Conservation (phyloP, 345 rosid genomes). For the Euphorbia pulcherrima region DNA sequence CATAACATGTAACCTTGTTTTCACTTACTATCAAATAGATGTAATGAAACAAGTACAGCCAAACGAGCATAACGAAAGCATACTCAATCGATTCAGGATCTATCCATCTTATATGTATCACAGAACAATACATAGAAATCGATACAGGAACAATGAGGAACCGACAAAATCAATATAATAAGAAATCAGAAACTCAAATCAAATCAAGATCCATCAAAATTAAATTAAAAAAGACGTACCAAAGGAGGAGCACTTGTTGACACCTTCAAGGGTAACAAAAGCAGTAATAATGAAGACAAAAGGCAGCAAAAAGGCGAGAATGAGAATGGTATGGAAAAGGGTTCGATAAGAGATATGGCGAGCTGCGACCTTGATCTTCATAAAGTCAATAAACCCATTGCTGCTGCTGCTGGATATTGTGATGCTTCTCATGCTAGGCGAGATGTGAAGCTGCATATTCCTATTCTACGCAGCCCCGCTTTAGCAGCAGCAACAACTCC, state of each 20-base stretch:
- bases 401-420: constrained; percentile 80
- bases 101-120: neutral
- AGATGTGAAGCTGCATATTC: constrained; percentile 99
- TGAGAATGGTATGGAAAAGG: constrained; percentile 89
- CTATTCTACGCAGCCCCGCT: constrained; percentile 61
- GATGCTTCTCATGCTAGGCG: constrained; percentile 99
- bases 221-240: constrained; percentile 39
- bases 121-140: neutral
- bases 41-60: neutral
- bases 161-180: neutral
- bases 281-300: constrained; percentile 98
- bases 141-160: neutral
- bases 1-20: neutral
- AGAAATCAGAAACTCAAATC: constrained; percentile 5
- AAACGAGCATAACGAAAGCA: constrained; percentile 2
- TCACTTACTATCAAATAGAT: neutral
- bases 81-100: constrained; percentile 6
- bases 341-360: constrained; percentile 97
- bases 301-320: constrained; percentile 97
- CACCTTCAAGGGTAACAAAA: constrained; percentile 99
- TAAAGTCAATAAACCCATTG: constrained; percentile 97
- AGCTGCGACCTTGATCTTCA: constrained; percentile 99
- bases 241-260: constrained; percentile 99
- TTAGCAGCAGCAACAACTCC: constrained; percentile 28
- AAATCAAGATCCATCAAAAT: constrained; percentile 25